These are phyloP conservation scores for Scedosporium aurantiacum DNA, from an alignment of 2,329 filamentous ascomycete species.

Conservation along the genomic window DNA sequence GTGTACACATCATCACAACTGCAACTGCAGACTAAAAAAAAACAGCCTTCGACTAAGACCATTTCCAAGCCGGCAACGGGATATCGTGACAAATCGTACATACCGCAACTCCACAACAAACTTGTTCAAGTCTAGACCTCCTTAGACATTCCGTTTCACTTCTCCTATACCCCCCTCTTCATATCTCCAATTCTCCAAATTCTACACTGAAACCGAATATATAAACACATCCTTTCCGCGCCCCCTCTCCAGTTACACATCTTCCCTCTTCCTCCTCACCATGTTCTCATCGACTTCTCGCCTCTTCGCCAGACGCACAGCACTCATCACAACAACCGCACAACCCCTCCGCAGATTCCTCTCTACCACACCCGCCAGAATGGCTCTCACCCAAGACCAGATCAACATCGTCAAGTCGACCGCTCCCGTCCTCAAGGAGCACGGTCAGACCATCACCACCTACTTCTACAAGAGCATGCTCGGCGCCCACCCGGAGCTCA, in stretches of 20 bases:
- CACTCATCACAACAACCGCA: neutral
- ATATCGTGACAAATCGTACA: neutral
- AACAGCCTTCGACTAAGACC: neutral
- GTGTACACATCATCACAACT: neutral
- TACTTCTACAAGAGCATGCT: slow-evolving; percentile 64
- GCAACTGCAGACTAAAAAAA: neutral
- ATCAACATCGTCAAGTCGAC: slow-evolving; percentile 65
- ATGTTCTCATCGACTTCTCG: slow-evolving; percentile 4
- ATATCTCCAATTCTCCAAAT: neutral
- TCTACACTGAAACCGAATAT: neutral
- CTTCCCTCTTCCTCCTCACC: neutral
- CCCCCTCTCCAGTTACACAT: neutral
- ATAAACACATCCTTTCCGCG: neutral
- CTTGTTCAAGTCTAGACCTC: neutral
- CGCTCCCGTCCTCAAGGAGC: slow-evolving; percentile 56
- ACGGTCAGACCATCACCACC: slow-evolving; percentile 59
- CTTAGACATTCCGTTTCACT: neutral
- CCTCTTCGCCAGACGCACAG: neutral
- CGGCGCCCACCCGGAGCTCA: slow-evolving; percentile 49
- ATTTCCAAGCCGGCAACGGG: neutral
- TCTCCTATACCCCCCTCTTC: neutral
- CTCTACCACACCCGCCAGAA: slow-evolving; percentile 14
- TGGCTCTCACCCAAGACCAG: slow-evolving; percentile 51
- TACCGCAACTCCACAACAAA: neutral
- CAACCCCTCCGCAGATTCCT: slow-evolving; percentile 3